Conservation (phyloP, 2,329 filamentous ascomycete genomes). For the Alternaria brassicae region DNA sequence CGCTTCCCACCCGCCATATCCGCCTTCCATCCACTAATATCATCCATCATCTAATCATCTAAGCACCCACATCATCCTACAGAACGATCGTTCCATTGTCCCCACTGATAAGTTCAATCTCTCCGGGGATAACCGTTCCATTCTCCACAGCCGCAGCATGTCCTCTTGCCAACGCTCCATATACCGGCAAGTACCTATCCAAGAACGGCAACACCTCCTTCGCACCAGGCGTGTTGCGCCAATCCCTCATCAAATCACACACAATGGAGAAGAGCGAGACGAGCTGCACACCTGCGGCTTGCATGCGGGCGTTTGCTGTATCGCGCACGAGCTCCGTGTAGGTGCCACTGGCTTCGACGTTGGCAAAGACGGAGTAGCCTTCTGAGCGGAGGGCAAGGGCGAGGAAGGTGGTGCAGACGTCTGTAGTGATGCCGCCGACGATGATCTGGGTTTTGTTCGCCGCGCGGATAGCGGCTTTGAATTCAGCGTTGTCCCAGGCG, state of each 20-base stretch:
- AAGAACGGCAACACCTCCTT: conserved; percentile 68
- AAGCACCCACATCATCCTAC: neutral
- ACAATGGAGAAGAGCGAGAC: conserved; percentile 69
- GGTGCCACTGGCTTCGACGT: conserved; percentile 74
- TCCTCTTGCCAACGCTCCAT: conserved; percentile 67
- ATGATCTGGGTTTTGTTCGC: conserved; percentile 74
- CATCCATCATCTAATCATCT: too few relatives aligned
- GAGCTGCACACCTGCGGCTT: conserved; percentile 69
- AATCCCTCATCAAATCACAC: conserved; percentile 74
- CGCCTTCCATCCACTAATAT: neutral
- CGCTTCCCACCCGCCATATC: neutral
- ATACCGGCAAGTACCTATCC: conserved; percentile 69
- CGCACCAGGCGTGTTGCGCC: conserved; percentile 63
- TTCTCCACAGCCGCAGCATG: conserved; percentile 68
- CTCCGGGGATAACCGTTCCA: conserved; percentile 65
- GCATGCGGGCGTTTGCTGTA: conserved; percentile 72
- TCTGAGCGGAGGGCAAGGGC: conserved; percentile 73
- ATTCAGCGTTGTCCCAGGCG: conserved; percentile 77
- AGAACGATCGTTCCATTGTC: conserved; percentile 25
- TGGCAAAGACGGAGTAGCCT: conserved; percentile 77
- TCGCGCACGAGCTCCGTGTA: conserved; percentile 67
- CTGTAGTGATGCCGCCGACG: conserved; percentile 74
- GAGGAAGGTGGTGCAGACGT: conserved; percentile 78
- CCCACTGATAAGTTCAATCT: conserved; percentile 50
- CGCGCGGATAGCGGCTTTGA: conserved; percentile 69